Evolutionary conservation across 441 rosid genomes (phyloP).

Genomic region (Erodium texanum): DNA sequence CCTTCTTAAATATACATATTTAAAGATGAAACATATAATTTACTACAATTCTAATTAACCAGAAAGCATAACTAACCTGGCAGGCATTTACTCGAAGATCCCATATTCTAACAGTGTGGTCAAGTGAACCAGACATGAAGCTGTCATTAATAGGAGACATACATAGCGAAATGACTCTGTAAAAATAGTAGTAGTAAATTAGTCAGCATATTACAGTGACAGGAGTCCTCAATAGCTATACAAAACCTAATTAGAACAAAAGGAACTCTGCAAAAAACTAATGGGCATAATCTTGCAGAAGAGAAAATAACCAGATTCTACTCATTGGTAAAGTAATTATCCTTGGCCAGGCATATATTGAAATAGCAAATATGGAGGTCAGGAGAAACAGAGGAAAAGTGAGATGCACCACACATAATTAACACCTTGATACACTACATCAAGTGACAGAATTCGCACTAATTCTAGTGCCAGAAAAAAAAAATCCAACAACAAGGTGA

Average conservation of each 20-base stretch:
- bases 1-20: too few species aligned
- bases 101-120: conserved; percentile 84
- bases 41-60: conserved; percentile 5
- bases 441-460: background rate
- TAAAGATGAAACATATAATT: too few species aligned
- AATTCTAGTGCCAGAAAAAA: background rate
- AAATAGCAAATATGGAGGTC: background rate
- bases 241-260: background rate
- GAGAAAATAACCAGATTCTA: background rate
- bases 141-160: conserved; percentile 93
- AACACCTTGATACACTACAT: background rate
- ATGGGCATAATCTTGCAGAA: background rate
- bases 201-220: conserved; percentile 14
- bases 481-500: too few species aligned
- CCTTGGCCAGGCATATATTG: background rate
- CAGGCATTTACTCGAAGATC: conserved; percentile 96
- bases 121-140: conserved; percentile 97
- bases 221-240: background rate
- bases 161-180: conserved; percentile 87
- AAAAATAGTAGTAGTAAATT: conserved; percentile 15
- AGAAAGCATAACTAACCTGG: conserved; percentile 52
- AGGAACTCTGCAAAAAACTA: background rate
- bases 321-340: background rate
- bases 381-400: background rate
- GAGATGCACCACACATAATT: background rate